phyloP scores from a whole-genome alignment of 108 stramenopile species.

The Stephanodiscus triporus region DNA sequence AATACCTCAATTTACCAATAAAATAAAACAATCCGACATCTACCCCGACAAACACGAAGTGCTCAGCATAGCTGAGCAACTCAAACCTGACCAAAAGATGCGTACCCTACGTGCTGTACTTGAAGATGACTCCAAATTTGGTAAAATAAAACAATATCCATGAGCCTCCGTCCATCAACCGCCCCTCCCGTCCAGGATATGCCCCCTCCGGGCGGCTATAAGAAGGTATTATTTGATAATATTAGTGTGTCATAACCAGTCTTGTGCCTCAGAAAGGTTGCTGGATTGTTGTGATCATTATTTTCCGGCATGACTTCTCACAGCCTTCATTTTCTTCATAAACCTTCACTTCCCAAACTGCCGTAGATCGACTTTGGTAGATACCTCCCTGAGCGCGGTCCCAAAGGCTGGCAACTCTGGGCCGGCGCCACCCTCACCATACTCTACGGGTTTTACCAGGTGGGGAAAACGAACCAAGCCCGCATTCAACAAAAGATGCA shows the following conservation, averaged over 20 bases:
- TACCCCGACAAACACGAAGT: no score
- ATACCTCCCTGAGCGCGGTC: constrained; percentile 70
- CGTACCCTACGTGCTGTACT: no score
- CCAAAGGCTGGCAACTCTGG: constrained; percentile 85
- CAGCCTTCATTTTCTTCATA: constrained; percentile 9
- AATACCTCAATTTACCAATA: no score
- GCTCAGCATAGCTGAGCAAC: no score
- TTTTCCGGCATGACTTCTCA: background rate
- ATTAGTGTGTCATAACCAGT: no score
- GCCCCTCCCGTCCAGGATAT: constrained; percentile 75
- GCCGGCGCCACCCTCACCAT: constrained; percentile 60
- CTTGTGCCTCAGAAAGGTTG: no score
- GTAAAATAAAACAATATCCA: constrained; percentile 19
- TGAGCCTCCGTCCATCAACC: constrained; percentile 76
- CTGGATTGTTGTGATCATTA: background rate
- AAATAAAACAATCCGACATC: no score
- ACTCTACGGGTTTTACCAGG: constrained; percentile 75
- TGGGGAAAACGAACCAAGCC: constrained; percentile 71
- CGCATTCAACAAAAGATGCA: constrained; percentile 66
- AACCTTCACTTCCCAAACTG: background rate
- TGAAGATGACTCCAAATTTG: no score
- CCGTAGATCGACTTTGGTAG: constrained; percentile 50
- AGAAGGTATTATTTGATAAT: constrained; percentile 55
- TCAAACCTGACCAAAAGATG: no score
- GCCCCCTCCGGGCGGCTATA: constrained; percentile 69